Conservation (phyloP, 2,329 filamentous ascomycete species). For the Arthrobotrys pseudoclavata region DNA sequence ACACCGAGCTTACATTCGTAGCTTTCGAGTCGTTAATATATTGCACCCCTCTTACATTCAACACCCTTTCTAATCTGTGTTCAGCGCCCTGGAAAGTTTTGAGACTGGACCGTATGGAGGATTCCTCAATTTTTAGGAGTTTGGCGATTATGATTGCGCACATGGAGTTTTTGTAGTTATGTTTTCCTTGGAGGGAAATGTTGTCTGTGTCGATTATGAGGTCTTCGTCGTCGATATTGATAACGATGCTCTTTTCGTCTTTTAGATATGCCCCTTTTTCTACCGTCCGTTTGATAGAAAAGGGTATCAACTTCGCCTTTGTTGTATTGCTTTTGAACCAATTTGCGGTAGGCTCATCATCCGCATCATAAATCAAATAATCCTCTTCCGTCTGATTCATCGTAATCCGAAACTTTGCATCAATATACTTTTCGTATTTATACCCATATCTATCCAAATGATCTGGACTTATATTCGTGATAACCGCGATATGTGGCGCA, state of each 20-base stretch:
- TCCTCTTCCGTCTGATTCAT: conserved; percentile 27
- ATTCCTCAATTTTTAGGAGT: neutral
- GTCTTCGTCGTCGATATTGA: conserved; percentile 1
- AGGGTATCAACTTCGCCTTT: neutral
- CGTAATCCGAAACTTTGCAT: conserved; percentile 23
- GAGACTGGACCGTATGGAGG: neutral
- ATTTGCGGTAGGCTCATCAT: neutral
- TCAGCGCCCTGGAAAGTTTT: neutral
- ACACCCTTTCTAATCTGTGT: conserved; percentile 3
- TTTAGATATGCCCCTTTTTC: conserved; percentile 8
- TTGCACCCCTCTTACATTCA: neutral
- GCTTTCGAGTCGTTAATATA: conserved; percentile 21
- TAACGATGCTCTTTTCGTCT: neutral
- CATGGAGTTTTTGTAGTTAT: conserved; percentile 21
- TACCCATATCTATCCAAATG: conserved; percentile 30
- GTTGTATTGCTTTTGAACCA: neutral
- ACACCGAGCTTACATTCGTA: conserved; percentile 13
- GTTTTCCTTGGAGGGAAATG: conserved; percentile 7
- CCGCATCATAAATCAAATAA: conserved; percentile 28
- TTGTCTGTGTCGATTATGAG: neutral
- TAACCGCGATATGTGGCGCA: conserved; percentile 23
- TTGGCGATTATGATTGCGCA: neutral
- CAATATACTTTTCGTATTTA: conserved; percentile 32
- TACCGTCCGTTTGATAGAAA: conserved; percentile 2
- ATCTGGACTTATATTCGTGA: conserved; percentile 34